These are phyloP conservation scores for Boletus tylopilopsis DNA, from an alignment of 768 basidiomycete species.

Conservation along the genomic window DNA sequence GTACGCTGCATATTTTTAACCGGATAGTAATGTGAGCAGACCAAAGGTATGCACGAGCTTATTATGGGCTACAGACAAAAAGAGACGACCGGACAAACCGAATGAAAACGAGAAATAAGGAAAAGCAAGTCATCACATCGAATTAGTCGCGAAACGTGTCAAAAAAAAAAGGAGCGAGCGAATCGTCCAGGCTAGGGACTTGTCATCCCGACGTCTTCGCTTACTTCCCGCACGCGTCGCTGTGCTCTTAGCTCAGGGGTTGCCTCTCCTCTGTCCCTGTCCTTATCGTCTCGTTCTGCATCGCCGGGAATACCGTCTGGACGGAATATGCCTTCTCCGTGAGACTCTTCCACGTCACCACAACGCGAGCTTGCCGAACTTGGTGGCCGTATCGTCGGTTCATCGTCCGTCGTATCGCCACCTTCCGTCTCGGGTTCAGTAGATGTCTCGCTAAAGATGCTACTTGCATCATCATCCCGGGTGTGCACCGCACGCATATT, in stretches of 20 bases:
- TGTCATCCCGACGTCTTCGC: slow-evolving; percentile 31
- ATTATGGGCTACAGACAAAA: slow-evolving; percentile 23
- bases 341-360: slow-evolving; percentile 36
- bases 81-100: slow-evolving; percentile 12
- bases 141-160: neutral
- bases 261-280: slow-evolving; percentile 29
- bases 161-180: neutral
- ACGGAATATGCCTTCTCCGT: slow-evolving; percentile 29
- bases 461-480: slow-evolving; percentile 32
- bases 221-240: slow-evolving; percentile 26
- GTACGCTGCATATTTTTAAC: slow-evolving; percentile 23
- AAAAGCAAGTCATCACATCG: neutral
- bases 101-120: neutral
- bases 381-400: slow-evolving; percentile 71
- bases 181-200: slow-evolving; percentile 22
- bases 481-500: slow-evolving; percentile 22
- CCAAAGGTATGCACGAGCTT: slow-evolving; percentile 24
- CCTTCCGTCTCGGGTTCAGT: slow-evolving; percentile 50
- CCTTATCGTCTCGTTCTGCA: slow-evolving; percentile 19
- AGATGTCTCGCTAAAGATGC: slow-evolving; percentile 37
- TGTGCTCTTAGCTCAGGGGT: slow-evolving; percentile 32
- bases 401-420: slow-evolving; percentile 68
- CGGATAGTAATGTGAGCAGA: slow-evolving; percentile 10
- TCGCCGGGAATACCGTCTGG: slow-evolving; percentile 10
- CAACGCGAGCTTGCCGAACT: slow-evolving; percentile 38